phyloP scores from a whole-genome alignment of 345 rosid genomes.

The Eutrema japonicum region DNA sequence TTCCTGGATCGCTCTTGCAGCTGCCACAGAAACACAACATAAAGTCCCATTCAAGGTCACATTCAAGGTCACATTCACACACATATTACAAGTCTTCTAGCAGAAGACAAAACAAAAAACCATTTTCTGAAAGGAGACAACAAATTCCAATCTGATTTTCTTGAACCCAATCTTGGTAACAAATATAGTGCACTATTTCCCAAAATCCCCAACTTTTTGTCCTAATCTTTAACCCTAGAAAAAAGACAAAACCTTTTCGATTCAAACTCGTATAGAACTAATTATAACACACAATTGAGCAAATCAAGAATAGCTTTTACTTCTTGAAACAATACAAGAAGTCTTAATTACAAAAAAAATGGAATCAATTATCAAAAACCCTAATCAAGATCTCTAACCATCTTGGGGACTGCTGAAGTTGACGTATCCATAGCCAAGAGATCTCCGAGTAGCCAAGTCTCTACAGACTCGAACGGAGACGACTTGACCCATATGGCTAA shows the following conservation, averaged over 20 bases:
- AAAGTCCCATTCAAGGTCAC: neutral
- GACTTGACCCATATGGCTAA: slow-evolving; percentile 81
- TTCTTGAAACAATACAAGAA: neutral
- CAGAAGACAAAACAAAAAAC: neutral
- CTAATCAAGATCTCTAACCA: slow-evolving; percentile 53
- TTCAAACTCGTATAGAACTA: neutral
- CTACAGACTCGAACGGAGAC: slow-evolving; percentile 83
- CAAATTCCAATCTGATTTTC: neutral
- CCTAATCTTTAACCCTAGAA: neutral
- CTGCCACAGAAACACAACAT: slow-evolving; percentile 50
- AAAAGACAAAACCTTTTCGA: neutral
- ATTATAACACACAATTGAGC: neutral
- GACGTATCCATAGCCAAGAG: slow-evolving; percentile 92
- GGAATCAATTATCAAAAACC: slow-evolving; percentile 1
- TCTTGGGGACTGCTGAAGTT: slow-evolving; percentile 74
- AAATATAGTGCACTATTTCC: neutral
- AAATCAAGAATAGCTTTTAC: neutral
- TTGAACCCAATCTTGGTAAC: neutral
- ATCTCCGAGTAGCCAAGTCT: slow-evolving; percentile 73
- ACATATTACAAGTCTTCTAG: neutral
- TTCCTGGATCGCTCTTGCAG: slow-evolving; percentile 80
- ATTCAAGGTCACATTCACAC: neutral
- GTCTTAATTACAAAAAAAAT: neutral
- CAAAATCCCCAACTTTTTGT: neutral
- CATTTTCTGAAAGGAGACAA: neutral